Evolutionary conservation across 352 stramenopile genomes (phyloP).

Genomic region (Chrysophaeum taylorii): DNA sequence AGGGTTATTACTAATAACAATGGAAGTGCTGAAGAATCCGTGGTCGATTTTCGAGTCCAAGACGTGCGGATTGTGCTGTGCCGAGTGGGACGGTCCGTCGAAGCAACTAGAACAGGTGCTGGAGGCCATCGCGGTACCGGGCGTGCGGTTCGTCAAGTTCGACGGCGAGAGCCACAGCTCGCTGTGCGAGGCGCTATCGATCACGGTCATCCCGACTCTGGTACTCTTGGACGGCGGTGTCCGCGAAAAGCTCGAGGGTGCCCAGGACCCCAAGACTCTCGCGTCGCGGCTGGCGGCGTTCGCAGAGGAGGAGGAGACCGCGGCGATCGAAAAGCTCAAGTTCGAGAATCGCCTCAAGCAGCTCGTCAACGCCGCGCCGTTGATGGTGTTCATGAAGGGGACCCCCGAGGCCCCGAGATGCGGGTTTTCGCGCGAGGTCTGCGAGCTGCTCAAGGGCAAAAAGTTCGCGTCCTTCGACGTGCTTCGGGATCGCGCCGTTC

Average conservation of each 20-base stretch:
- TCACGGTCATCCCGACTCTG: conserved; percentile 85
- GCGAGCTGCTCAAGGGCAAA: conserved; percentile 72
- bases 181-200: no score
- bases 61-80: no score
- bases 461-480: conserved; percentile 91
- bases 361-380: conserved; percentile 67
- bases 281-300: conserved; percentile 1
- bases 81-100: no score
- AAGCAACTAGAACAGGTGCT: no score
- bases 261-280: conserved; percentile 28
- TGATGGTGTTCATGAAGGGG: conserved; percentile 92
- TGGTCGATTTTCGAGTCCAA: no score
- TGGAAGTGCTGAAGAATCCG: no score
- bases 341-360: conserved; percentile 51
- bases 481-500: conserved; percentile 67
- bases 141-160: no score
- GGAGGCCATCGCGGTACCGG: no score
- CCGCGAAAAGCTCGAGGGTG: conserved; percentile 49
- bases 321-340: neutral
- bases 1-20: no score
- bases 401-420: conserved; percentile 72
- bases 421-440: conserved; percentile 81
- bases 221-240: conserved; percentile 50
- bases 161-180: no score
- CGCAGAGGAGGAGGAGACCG: neutral